Percentiles rank a stretch among this genome's conserved stretches.
Conservation (phyloP, 2,329 filamentous ascomycete species). For the Aureobasidium namibiae region DNA sequence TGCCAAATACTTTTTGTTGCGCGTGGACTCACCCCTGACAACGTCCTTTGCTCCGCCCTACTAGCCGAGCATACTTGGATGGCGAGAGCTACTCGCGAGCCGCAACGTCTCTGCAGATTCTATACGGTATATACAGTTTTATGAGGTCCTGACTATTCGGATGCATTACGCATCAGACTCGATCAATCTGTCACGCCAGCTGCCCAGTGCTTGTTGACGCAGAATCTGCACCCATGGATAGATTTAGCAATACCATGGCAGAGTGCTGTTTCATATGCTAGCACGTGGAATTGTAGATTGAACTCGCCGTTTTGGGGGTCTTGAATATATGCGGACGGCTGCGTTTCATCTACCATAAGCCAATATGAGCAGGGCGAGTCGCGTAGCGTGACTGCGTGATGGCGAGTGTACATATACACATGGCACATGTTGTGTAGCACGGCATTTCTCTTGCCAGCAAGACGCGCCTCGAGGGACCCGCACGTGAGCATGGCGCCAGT, state of each 20-base stretch:
- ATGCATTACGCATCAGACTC: background rate
- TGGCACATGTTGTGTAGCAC: background rate
- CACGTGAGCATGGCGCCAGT: background rate
- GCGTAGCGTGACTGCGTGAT: slow-evolving; percentile 5
- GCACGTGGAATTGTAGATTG: slow-evolving; percentile 5
- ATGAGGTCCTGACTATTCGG: background rate
- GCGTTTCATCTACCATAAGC: background rate
- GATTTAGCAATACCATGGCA: slow-evolving; percentile 9
- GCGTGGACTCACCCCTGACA: background rate
- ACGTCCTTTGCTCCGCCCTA: background rate
- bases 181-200: background rate
- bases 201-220: background rate
- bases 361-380: slow-evolving; percentile 1
- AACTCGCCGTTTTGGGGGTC: slow-evolving; percentile 2
- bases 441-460: background rate
- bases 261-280: background rate
- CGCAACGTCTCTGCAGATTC: slow-evolving; percentile 5
- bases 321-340: background rate
- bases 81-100: background rate
- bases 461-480: background rate
- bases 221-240: background rate
- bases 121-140: slow-evolving; percentile 1
- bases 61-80: background rate
- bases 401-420: too few species aligned
- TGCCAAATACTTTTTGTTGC: background rate